phyloP scores from a whole-genome alignment of 1,284 basidiomycete species.

The Stygiomarasmius scandens region DNA sequence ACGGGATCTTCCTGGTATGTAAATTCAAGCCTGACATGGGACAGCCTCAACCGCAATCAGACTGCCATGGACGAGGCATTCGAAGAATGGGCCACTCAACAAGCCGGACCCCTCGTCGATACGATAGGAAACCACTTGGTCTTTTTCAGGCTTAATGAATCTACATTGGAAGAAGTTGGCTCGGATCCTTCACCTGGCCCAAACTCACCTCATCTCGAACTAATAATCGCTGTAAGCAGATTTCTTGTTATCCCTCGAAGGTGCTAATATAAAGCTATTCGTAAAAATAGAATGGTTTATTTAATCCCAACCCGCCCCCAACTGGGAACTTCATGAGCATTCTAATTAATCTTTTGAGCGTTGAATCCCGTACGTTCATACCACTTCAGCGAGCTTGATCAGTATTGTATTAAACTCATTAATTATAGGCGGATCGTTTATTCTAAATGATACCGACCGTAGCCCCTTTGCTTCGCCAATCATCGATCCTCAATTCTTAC shows the following conservation, averaged over 20 bases:
- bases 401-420: background rate
- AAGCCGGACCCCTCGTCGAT: constrained; percentile 7
- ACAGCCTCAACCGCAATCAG: constrained; percentile 3
- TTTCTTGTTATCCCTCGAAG: background rate
- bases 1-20: background rate
- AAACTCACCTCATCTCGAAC: constrained; percentile 8
- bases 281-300: constrained; percentile 15
- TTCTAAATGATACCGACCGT: constrained; percentile 26
- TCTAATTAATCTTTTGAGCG: constrained; percentile 26
- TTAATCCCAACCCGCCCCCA: constrained; percentile 1
- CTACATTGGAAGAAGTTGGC: constrained; percentile 2
- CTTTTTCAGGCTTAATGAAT: constrained; percentile 3
- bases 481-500: constrained; percentile 29
- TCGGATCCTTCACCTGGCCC: constrained; percentile 12
- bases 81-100: constrained; percentile 2
- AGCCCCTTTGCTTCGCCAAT: constrained; percentile 26
- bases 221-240: constrained; percentile 15
- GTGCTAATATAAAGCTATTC: constrained; percentile 1
- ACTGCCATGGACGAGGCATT: background rate
- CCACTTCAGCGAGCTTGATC: constrained; percentile 21
- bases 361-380: constrained; percentile 28
- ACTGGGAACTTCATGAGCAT: constrained; percentile 8
- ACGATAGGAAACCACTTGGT: constrained; percentile 3
- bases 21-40: constrained; percentile 7
- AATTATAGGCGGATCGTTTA: constrained; percentile 36